Percentiles rank a stretch among this genome's conserved stretches.
Conservation (phyloP, 1,139 yeast species). For the Protomyces gravidus region DNA sequence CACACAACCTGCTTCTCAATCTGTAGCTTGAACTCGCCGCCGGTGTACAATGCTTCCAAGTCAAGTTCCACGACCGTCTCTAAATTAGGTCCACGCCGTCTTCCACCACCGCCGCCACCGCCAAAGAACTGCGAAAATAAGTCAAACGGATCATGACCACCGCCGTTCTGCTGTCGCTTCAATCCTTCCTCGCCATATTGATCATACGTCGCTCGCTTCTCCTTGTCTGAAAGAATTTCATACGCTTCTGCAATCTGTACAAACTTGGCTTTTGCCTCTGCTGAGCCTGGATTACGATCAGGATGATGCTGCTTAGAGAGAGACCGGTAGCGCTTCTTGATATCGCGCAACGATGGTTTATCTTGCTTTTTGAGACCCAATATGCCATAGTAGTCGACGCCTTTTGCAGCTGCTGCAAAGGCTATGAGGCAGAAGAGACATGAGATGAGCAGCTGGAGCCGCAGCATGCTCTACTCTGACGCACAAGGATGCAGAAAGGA, state of each 20-base stretch:
- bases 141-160: conserved; percentile 59
- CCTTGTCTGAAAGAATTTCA: conserved; percentile 73
- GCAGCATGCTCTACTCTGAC: no score
- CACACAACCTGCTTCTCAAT: conserved; percentile 72
- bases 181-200: conserved; percentile 80
- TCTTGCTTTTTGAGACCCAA: conserved; percentile 18
- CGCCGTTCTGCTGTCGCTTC: conserved; percentile 43
- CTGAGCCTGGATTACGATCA: conserved; percentile 80
- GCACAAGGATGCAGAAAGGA: no score
- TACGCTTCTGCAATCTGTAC: conserved; percentile 92
- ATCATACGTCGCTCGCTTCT: conserved; percentile 70
- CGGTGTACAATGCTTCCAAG: conserved; percentile 64
- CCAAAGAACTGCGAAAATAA: conserved; percentile 74
- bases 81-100: conserved; percentile 63
- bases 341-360: conserved; percentile 41
- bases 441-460: background rate
- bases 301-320: conserved; percentile 89
- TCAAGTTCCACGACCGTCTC: conserved; percentile 55
- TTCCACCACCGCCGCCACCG: conserved; percentile 44
- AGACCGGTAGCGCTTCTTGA: conserved; percentile 79
- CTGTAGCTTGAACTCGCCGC: conserved; percentile 58
- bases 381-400: conserved; percentile 15
- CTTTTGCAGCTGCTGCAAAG: background rate
- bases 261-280: conserved; percentile 77
- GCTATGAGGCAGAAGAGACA: background rate